Evolutionary conservation across 306 rosid species (phyloP).

Genomic region (Vigna radiata): DNA sequence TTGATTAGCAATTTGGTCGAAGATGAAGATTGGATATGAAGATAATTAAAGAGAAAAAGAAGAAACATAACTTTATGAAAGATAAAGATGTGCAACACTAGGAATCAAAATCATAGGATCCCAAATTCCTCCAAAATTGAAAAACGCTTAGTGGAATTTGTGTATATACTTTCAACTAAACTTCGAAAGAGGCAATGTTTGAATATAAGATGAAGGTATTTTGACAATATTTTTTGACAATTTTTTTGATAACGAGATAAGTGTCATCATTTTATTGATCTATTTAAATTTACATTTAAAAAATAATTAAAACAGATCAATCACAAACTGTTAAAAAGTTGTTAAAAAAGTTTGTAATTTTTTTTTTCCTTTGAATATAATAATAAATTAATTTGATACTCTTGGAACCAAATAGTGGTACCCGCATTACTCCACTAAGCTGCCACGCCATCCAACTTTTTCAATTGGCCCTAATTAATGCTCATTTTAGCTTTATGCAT

Average conservation of each 20-base stretch:
- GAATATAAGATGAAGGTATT: too few relatives aligned
- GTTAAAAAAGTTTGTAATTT: too few relatives aligned
- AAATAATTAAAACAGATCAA: too few relatives aligned
- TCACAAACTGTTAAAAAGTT: too few relatives aligned
- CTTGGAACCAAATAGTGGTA: constrained; percentile 12
- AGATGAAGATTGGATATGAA: too few relatives aligned
- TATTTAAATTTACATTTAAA: too few relatives aligned
- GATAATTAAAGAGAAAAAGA: not conserved
- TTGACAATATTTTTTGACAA: too few relatives aligned
- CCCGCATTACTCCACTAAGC: constrained; percentile 26
- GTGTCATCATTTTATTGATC: too few relatives aligned
- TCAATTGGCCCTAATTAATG: not conserved
- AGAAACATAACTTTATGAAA: not conserved
- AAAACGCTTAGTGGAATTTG: constrained; percentile 40
- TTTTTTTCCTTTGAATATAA: not conserved
- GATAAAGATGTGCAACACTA: constrained; percentile 6
- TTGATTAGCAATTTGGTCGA: too few relatives aligned
- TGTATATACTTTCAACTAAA: constrained; percentile 44
- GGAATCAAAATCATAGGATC: constrained; percentile 29
- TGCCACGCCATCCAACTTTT: constrained; percentile 4
- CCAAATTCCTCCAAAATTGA: constrained; percentile 29
- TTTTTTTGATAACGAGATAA: too few relatives aligned
- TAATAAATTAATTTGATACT: constrained; percentile 1
- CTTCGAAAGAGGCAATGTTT: constrained; percentile 9
- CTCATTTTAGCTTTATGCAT: constrained; percentile 25